Conservation (phyloP, 805 yeast species). For the Cyberlindnera japonica region DNA sequence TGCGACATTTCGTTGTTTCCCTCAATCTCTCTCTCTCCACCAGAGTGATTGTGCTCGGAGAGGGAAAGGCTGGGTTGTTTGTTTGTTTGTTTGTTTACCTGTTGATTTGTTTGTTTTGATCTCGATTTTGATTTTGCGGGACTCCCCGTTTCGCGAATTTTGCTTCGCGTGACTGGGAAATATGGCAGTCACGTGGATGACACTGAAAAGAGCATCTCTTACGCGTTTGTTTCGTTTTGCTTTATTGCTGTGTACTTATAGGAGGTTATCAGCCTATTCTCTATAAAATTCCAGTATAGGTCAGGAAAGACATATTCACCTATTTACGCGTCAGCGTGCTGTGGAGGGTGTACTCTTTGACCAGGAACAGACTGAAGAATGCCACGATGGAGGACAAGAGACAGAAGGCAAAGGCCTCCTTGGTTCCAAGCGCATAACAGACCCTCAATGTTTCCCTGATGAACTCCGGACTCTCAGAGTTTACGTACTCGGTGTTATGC, state of each 20-base stretch:
- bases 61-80: neutral
- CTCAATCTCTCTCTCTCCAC: neutral
- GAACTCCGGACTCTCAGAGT: constrained; percentile 48
- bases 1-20: no score
- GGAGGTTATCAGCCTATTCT: no score
- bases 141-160: no score
- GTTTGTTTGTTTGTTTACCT: constrained; percentile 2
- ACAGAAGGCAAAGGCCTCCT: constrained; percentile 49
- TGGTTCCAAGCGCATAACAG: constrained; percentile 51
- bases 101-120: neutral
- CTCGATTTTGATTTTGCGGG: no score
- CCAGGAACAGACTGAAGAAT: constrained; percentile 39
- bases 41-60: neutral
- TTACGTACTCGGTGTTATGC: constrained; percentile 52
- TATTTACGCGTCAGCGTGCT: constrained; percentile 42
- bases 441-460: constrained; percentile 43
- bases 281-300: neutral
- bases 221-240: no score
- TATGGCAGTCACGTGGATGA: no score
- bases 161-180: no score
- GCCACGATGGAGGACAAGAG: constrained; percentile 37
- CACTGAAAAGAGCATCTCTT: no score
- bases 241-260: no score
- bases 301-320: neutral
- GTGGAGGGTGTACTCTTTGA: constrained; percentile 58